Percentiles rank a stretch among this genome's conserved stretches.
phyloP scores from a whole-genome alignment of 2,329 filamentous ascomycete genomes.

The Cercospora citrullina region DNA sequence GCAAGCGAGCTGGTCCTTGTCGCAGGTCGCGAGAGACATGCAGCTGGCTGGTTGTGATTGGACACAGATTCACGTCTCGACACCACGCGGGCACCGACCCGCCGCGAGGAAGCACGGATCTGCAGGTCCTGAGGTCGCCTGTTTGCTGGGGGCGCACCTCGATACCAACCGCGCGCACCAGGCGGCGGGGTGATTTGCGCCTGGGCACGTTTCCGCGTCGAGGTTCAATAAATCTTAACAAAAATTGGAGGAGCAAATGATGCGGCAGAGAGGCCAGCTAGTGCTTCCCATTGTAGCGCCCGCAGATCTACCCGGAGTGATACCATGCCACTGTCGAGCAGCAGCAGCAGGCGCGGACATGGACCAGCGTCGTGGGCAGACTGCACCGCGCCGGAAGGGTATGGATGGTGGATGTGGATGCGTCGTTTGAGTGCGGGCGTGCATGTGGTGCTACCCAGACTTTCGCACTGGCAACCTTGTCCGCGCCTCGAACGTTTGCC shows the following conservation, averaged over 20 bases:
- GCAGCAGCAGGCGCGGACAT: not conserved
- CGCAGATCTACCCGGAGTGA: not conserved
- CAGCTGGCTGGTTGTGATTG: not conserved
- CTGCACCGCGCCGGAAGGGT: not conserved
- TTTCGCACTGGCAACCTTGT: not conserved
- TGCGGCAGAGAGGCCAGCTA: not conserved
- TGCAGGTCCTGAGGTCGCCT: not conserved
- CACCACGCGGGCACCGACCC: constrained; percentile 4
- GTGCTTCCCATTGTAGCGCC: not conserved
- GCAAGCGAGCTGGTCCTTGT: not conserved
- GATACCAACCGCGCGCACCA: not conserved
- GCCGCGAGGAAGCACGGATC: constrained; percentile 1
- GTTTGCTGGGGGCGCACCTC: not conserved
- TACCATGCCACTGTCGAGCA: not conserved
- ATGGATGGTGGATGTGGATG: not conserved
- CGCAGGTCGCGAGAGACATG: constrained; percentile 8
- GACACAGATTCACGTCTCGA: not conserved
- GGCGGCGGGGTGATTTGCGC: not conserved
- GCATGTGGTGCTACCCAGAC: not conserved
- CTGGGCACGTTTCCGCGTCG: not conserved
- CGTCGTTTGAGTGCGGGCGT: constrained; percentile 1
- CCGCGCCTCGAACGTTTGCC: constrained; percentile 1
- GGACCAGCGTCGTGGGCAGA: not conserved
- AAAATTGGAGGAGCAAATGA: not conserved
- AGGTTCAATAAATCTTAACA: not conserved